Conservation (phyloP, 1,139 yeast species). For the Blastobotrys proliferans region DNA sequence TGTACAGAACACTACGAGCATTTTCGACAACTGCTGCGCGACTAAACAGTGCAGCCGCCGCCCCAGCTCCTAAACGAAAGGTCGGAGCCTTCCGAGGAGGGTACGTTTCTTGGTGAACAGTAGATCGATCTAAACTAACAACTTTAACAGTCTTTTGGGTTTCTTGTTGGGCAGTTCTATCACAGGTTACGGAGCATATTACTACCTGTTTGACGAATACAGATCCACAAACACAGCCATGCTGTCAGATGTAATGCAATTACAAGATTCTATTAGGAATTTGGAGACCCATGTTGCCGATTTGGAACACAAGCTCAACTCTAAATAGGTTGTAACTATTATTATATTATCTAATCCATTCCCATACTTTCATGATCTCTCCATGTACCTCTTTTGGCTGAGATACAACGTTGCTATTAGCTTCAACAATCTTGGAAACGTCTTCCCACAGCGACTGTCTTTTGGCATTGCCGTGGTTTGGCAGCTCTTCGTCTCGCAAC, state of each 20-base stretch:
- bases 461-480: slow-evolving; percentile 41
- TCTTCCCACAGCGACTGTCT: slow-evolving; percentile 58
- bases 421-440: slow-evolving; percentile 58
- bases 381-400: slow-evolving; percentile 73
- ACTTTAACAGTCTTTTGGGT: slow-evolving; percentile 42
- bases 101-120: slow-evolving; percentile 23
- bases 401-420: slow-evolving; percentile 57
- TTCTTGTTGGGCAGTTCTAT: slow-evolving; percentile 70
- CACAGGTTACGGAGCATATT: slow-evolving; percentile 75
- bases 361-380: slow-evolving; percentile 86
- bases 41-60: slow-evolving; percentile 11
- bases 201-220: slow-evolving; percentile 74
- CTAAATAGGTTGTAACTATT: slow-evolving; percentile 7
- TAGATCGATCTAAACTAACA: neutral
- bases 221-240: slow-evolving; percentile 67
- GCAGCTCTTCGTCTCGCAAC: slow-evolving; percentile 64
- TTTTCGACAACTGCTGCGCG: slow-evolving; percentile 9
- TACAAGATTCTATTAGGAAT: slow-evolving; percentile 62
- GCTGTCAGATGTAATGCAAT: slow-evolving; percentile 66
- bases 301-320: slow-evolving; percentile 29
- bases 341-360: slow-evolving; percentile 77
- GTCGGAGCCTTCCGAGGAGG: slow-evolving; percentile 35
- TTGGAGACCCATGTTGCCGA: slow-evolving; percentile 50
- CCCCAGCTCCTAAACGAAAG: slow-evolving; percentile 21
- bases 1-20: neutral